Percentiles rank a stretch among this genome's conserved stretches.
phyloP scores from a whole-genome alignment of 2,329 filamentous ascomycete species.

The Tothia fuscella region DNA sequence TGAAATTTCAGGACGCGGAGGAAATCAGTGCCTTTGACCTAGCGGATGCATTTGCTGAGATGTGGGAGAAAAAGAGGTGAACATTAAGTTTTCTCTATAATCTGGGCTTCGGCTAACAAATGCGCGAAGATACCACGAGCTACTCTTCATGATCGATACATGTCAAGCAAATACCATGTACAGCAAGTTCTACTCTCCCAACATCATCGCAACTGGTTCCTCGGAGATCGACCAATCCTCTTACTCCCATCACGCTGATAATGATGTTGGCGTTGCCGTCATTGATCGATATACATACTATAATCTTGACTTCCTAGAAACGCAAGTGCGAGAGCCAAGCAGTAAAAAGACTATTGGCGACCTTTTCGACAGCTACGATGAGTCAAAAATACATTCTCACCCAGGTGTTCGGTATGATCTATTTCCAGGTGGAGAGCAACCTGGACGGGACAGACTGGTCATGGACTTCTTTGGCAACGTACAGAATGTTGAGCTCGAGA shows the following conservation, averaged over 20 bases:
- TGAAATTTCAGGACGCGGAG: constrained; percentile 97
- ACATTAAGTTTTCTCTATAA: constrained; percentile 9
- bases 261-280: constrained; percentile 93
- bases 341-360: constrained; percentile 87
- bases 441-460: constrained; percentile 66
- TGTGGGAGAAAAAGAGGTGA: constrained; percentile 99
- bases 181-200: constrained; percentile 92
- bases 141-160: constrained; percentile 99
- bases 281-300: constrained; percentile 99
- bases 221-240: constrained; percentile 92
- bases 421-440: constrained; percentile 73
- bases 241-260: constrained; percentile 96
- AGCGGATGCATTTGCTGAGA: constrained; percentile 95
- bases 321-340: constrained; percentile 71
- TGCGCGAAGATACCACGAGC: constrained; percentile 67
- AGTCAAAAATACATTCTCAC: constrained; percentile 84
- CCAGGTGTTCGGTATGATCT: constrained; percentile 90
- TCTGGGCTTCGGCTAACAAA: neutral
- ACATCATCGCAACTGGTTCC: constrained; percentile 95
- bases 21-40: constrained; percentile 95
- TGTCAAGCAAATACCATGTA: constrained; percentile 99
- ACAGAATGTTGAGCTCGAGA: constrained; percentile 84
- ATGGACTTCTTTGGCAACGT: constrained; percentile 99
- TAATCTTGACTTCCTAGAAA: constrained; percentile 92
- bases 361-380: constrained; percentile 92